Conservation (phyloP, 306 rosid species). For the Quercus suber region DNA sequence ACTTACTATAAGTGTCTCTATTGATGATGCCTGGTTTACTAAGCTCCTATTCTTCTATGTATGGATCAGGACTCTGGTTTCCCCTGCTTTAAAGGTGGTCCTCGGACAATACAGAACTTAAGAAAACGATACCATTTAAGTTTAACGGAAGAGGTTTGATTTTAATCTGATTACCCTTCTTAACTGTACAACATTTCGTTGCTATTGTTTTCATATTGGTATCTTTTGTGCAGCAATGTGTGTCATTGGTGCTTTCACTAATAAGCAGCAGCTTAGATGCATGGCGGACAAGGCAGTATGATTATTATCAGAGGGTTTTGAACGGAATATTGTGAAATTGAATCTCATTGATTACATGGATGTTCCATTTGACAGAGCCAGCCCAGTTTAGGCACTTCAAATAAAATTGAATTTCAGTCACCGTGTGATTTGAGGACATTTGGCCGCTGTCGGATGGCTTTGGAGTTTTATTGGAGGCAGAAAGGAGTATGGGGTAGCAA, state of each 20-base stretch:
- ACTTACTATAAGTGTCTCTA: constrained; percentile 5
- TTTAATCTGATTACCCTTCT: constrained; percentile 6
- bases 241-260: constrained; percentile 92
- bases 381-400: constrained; percentile 23
- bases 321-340: constrained; percentile 86
- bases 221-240: constrained; percentile 74
- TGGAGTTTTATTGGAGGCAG: constrained; percentile 21
- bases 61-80: constrained; percentile 85
- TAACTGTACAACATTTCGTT: constrained; percentile 5
- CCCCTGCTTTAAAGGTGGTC: constrained; percentile 98
- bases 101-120: constrained; percentile 91
- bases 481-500: constrained; percentile 28
- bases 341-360: constrained; percentile 28
- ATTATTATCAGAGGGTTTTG: constrained; percentile 94
- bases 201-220: constrained; percentile 22
- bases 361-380: constrained; percentile 32
- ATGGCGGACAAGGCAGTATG: constrained; percentile 99
- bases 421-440: constrained; percentile 20
- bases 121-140: constrained; percentile 92
- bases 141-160: constrained; percentile 92
- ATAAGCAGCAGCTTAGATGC: constrained; percentile 99
- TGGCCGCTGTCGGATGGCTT: constrained; percentile 36
- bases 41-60: constrained; percentile 24
- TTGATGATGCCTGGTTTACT: constrained; percentile 11
- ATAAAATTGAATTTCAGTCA: constrained; percentile 22